Evolutionary conservation across 2,329 filamentous ascomycete species (phyloP).

Genomic region (Parasarocladium wereldwijsianum): DNA sequence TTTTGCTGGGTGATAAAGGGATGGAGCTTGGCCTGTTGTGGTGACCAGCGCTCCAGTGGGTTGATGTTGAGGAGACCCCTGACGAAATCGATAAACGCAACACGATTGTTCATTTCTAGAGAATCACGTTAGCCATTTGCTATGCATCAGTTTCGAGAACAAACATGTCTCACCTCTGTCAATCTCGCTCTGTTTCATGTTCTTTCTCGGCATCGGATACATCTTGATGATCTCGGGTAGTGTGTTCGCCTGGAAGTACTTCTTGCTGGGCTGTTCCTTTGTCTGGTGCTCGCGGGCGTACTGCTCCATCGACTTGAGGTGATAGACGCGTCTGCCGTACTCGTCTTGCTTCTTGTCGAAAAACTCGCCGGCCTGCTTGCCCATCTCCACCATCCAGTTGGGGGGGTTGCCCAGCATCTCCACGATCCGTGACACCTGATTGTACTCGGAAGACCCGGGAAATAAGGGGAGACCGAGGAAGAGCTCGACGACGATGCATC

Average conservation of each 20-base stretch:
- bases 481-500: slow-evolving; percentile 94
- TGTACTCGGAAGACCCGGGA: slow-evolving; percentile 95
- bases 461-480: slow-evolving; percentile 92
- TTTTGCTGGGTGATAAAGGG: slow-evolving; percentile 98
- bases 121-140: slow-evolving; percentile 9
- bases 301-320: slow-evolving; percentile 94
- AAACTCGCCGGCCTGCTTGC: slow-evolving; percentile 93
- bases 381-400: slow-evolving; percentile 98
- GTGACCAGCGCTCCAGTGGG: slow-evolving; percentile 91
- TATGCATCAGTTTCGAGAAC: not conserved
- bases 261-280: slow-evolving; percentile 98
- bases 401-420: slow-evolving; percentile 96
- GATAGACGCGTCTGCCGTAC: slow-evolving; percentile 78
- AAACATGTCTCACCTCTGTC: slow-evolving; percentile 58
- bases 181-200: slow-evolving; percentile 96
- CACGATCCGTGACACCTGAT: slow-evolving; percentile 90
- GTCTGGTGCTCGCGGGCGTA: slow-evolving; percentile 91
- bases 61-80: slow-evolving; percentile 87
- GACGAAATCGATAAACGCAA: slow-evolving; percentile 97
- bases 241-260: slow-evolving; percentile 92
- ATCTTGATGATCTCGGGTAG: slow-evolving; percentile 94
- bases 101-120: slow-evolving; percentile 92
- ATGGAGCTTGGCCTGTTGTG: slow-evolving; percentile 91
- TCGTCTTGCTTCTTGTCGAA: slow-evolving; percentile 90
- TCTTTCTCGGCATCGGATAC: slow-evolving; percentile 96